Evolutionary conservation across 208 protist species (phyloP), one percentile per base, ranked within the genome.

Genomic region (Vickermania ingenoplastis): DNA sequence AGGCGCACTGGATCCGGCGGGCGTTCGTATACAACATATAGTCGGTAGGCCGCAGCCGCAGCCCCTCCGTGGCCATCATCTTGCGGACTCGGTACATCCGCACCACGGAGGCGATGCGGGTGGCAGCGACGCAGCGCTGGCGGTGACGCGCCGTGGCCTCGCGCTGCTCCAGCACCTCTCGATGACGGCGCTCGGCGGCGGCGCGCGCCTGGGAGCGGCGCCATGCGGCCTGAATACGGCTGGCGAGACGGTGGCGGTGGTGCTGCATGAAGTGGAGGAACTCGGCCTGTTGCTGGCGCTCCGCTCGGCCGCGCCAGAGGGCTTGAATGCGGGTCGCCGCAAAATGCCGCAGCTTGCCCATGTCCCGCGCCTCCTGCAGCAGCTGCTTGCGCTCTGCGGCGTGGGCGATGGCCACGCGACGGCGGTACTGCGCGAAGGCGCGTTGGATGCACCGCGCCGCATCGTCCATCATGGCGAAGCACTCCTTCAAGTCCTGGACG

Each of bases 251-350:
- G 57, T 92, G 85, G 2, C 85, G 81, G 23, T 79, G 81, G 17
- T 25, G 23, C 14, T 65, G 60, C 56, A 92, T 48, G 57, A 83
- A 92, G 21, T 67, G 41, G 13, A 76, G 55, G 52, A 69, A 79
- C 1, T 63, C 70, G 3, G 29, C 61, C 24, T 62, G 14, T 31
- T 45, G 29, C 1, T 23, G 31, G 17, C 60, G 31, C 3, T 52
- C 62, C n/a, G 21, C 50, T 56, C 78, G 49, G 69, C 73, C 81
- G 23, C 79, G 75, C 79, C 81, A 89, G 2, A 57, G 69, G 1
- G 73, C 63, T 53, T 93, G 86, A 41, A 92, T 86, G 28, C 71
- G 67, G 1, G 73, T 61, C 3, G 78, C 86, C 22, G 69, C 64
- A 41, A 74, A 78, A 22, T 75, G 41, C 22, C 51, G 57, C 22